Percentiles rank a stretch among this genome's conserved stretches.
phyloP scores from a whole-genome alignment of 2,329 filamentous ascomycete genomes.

The Remersonia thermophila region DNA sequence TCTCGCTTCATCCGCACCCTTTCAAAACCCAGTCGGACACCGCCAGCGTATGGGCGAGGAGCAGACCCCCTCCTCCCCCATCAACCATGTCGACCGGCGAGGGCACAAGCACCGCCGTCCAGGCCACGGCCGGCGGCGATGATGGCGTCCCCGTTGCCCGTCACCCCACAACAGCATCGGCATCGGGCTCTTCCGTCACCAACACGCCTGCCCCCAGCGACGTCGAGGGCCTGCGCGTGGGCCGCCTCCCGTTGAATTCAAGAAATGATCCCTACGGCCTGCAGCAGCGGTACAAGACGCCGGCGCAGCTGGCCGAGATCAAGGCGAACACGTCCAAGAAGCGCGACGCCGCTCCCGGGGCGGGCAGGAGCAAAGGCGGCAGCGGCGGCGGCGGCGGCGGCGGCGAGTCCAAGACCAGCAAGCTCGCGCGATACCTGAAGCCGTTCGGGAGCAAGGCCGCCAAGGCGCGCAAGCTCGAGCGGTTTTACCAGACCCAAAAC shows the following conservation, averaged over 20 bases:
- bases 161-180: slow-evolving; percentile 9
- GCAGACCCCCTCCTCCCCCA: slow-evolving; percentile 6
- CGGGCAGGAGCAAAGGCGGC: no score
- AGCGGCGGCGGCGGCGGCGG: slow-evolving; percentile 2
- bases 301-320: slow-evolving; percentile 63
- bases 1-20: slow-evolving; percentile 21
- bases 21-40: slow-evolving; percentile 17
- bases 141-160: slow-evolving; percentile 13
- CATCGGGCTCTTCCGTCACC: no score
- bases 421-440: slow-evolving; percentile 20
- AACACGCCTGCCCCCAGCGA: slow-evolving; percentile 32
- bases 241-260: slow-evolving; percentile 44
- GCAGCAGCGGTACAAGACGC: slow-evolving; percentile 62
- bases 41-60: slow-evolving; percentile 8
- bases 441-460: slow-evolving; percentile 22
- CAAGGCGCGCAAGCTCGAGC: slow-evolving; percentile 39
- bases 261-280: slow-evolving; percentile 76
- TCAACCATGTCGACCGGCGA: not conserved
- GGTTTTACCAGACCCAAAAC: slow-evolving; percentile 86
- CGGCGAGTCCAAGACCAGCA: slow-evolving; percentile 5
- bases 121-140: slow-evolving; percentile 12
- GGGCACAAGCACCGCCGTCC: slow-evolving; percentile 16
- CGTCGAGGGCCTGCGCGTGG: slow-evolving; percentile 37
- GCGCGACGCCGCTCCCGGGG: slow-evolving; percentile 47
- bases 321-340: slow-evolving; percentile 71